These are phyloP conservation scores for Penicillium sp. DNA, from an alignment of 2,329 filamentous ascomycete genomes.

Conservation along the genomic window DNA sequence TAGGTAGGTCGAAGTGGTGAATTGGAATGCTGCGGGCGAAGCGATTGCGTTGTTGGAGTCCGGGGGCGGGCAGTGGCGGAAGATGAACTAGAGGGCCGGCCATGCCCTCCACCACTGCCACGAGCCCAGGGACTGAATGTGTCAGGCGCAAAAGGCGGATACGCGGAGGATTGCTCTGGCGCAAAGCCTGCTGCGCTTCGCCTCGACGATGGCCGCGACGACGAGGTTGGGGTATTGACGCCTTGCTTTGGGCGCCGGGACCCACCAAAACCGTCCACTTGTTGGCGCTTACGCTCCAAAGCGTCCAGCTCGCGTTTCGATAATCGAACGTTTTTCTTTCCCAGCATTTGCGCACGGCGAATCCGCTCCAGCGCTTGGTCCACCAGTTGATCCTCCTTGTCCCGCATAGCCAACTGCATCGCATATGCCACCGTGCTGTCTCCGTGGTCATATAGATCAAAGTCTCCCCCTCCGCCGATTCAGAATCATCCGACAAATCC, in stretches of 20 bases:
- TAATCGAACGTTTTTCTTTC: conserved; percentile 74
- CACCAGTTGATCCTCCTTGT: conserved; percentile 71
- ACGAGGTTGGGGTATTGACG: conserved; percentile 19
- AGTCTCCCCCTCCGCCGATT: conserved; percentile 47
- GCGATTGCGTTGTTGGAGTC: conserved; percentile 41
- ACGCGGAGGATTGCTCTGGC: conserved; percentile 25
- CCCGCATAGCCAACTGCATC: conserved; percentile 55
- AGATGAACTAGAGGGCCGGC: conserved; percentile 36
- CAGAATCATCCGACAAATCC: conserved; percentile 49
- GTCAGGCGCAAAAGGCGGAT: conserved; percentile 37
- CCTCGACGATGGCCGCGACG: conserved; percentile 20
- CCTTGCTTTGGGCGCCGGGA: conserved; percentile 22
- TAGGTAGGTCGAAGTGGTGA: conserved; percentile 36
- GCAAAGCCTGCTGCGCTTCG: conserved; percentile 15
- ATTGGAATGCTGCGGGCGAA: conserved; percentile 36
- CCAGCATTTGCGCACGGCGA: conserved; percentile 68
- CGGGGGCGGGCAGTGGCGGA: conserved; percentile 40
- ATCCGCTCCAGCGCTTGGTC: conserved; percentile 78
- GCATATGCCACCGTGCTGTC: conserved; percentile 45
- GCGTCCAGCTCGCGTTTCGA: conserved; percentile 76
- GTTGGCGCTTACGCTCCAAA: conserved; percentile 65
- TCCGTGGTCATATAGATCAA: conserved; percentile 52
- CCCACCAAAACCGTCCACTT: conserved; percentile 38
- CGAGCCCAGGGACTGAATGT: conserved; percentile 47
- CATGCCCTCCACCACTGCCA: conserved; percentile 46